These are phyloP conservation scores for Penicillium soppii DNA, from an alignment of 495 filamentous ascomycete species.

Conservation along the genomic window DNA sequence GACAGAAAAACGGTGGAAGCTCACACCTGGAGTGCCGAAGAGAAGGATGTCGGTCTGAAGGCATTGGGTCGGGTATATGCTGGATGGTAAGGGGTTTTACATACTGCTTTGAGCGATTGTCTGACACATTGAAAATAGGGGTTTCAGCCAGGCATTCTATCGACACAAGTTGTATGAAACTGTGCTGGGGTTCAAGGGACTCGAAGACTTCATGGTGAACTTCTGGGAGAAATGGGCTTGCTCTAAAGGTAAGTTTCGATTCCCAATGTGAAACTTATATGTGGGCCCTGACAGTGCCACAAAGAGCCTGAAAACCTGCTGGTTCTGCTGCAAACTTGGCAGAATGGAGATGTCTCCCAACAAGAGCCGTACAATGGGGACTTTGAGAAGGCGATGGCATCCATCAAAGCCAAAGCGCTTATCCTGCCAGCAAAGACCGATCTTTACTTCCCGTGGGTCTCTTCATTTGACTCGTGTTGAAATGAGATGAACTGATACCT, in stretches of 20 bases:
- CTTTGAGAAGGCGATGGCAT: conserved; percentile 62
- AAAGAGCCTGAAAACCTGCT: conserved; percentile 66
- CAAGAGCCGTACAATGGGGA: conserved; percentile 65
- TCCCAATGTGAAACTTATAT: neutral
- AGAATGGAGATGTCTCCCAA: conserved; percentile 62
- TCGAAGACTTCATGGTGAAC: conserved; percentile 68
- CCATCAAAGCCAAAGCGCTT: conserved; percentile 65
- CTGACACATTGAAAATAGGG: conserved; percentile 33
- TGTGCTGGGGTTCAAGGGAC: conserved; percentile 55
- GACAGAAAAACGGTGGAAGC: conserved; percentile 34
- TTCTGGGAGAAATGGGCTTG: conserved; percentile 75
- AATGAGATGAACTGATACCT: conserved; percentile 9
- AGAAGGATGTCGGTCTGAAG: conserved; percentile 62
- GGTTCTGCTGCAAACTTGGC: conserved; percentile 72
- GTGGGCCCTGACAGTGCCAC: conserved; percentile 8
- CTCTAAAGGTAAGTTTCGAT: conserved; percentile 49
- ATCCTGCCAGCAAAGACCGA: conserved; percentile 67
- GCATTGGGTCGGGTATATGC: conserved; percentile 72
- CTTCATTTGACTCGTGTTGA: neutral
- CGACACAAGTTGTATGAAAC: conserved; percentile 63
- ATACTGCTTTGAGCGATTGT: neutral
- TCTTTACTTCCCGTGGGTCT: conserved; percentile 67
- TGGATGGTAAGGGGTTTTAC: conserved; percentile 52
- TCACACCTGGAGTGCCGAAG: conserved; percentile 53
- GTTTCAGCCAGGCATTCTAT: conserved; percentile 72